These are phyloP conservation scores for Aspergillus sp. DNA, from an alignment of 2,329 filamentous ascomycete genomes.

Conservation along the genomic window DNA sequence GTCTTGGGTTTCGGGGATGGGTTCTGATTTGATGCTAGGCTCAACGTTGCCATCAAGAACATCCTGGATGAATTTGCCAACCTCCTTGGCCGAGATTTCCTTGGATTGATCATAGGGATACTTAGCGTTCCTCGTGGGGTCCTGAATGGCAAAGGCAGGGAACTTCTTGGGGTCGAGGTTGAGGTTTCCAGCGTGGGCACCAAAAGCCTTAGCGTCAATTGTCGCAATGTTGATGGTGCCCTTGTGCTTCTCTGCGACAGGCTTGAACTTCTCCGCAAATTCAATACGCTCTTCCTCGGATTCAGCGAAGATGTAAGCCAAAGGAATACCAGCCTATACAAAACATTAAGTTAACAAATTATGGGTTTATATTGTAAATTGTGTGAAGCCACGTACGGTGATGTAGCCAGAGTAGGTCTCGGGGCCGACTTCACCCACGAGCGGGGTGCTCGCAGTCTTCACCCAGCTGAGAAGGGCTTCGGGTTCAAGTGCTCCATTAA, in stretches of 20 bases:
- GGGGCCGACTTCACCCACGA: constrained; percentile 93
- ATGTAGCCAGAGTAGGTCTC: constrained; percentile 97
- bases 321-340: constrained; percentile 71
- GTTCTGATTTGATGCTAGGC: constrained; percentile 98
- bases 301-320: constrained; percentile 97
- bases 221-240: constrained; percentile 96
- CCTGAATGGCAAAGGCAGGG: constrained; percentile 97
- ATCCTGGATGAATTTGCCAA: constrained; percentile 81
- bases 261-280: constrained; percentile 75
- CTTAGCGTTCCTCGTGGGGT: constrained; percentile 93
- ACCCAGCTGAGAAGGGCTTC: constrained; percentile 80
- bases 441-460: constrained; percentile 79
- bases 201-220: constrained; percentile 91
- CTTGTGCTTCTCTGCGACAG: constrained; percentile 86
- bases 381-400: constrained; percentile 53
- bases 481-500: constrained; percentile 75
- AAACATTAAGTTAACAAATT: background rate
- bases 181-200: constrained; percentile 92
- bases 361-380: background rate
- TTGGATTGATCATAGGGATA: constrained; percentile 87
- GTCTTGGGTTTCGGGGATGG: constrained; percentile 89
- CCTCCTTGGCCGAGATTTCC: constrained; percentile 70
- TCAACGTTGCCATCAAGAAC: constrained; percentile 85
- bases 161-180: constrained; percentile 96
- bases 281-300: constrained; percentile 82